Base-by-base conservation (phyloP, 2,329 filamentous ascomycete species). In the Metarhizium album region DNA sequence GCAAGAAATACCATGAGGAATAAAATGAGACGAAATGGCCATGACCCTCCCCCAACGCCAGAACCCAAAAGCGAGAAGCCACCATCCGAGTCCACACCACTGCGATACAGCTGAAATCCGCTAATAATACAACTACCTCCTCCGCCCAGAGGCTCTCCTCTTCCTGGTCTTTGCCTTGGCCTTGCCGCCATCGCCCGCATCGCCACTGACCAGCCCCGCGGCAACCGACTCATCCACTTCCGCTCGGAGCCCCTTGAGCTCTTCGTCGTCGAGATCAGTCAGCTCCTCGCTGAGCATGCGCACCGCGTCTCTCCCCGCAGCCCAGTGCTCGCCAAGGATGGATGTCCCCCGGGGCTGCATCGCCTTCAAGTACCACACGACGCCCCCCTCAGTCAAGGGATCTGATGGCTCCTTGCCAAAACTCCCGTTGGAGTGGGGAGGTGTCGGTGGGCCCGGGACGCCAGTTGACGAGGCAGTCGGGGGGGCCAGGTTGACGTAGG, bases 261-360 rank as follows among this genome's bases (percentile, higher is more conserved):
- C 88, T 48, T 94, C 90, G 57, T 96, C 90, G 59, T 95, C 90
- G 64, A 96, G 82, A 62, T 96, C 91, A 51, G 87, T 94, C 22
- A 96, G 75, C 58, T 91, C 87, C 66, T 95, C 90, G 60, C 87
- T 94, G 67, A 91, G 82, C 58, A 71, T 73, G 27, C 77, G 71
- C 35, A 74, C 68, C 1, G 86, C 81, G 50, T 90, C 86, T 33
- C 83, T 77, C 2, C 84, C 87, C 0, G 79, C 82, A 74, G 56
- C 61, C 63, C 64, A 67, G 48, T 82, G 76, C 67, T 91, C 86
- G 56, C 85, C 84, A 50, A 87, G 74, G 9, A 91, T 80, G 1
- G 85, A 91, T 0, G 89, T 95, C 51, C 90, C 91, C 49, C 81
- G 50, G 1, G 87, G 85, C 48, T 93, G 81, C 62, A 94, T 94